A percentile compares a stretch with the other conserved stretches of the same genome.
phyloP scores from a whole-genome alignment of 768 basidiomycete species.

The Boletus fagicola region DNA sequence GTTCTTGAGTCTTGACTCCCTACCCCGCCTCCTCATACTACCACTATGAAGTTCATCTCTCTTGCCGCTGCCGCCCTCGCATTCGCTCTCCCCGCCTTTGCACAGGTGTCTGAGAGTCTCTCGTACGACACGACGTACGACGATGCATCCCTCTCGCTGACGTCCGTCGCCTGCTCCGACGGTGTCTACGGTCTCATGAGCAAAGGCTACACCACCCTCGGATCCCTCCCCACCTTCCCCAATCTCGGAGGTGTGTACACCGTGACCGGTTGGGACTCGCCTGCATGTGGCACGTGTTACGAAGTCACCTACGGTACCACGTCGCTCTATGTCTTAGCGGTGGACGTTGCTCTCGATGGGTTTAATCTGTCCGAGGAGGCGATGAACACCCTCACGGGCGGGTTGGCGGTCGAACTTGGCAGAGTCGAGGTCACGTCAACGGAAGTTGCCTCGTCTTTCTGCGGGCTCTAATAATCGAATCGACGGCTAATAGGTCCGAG shows the following conservation, averaged over 20 bases:
- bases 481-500: neutral
- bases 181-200: slow-evolving; percentile 32
- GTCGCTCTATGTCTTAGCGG: slow-evolving; percentile 26
- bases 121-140: slow-evolving; percentile 35
- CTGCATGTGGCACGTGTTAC: slow-evolving; percentile 36
- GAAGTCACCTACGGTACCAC: slow-evolving; percentile 25
- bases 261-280: slow-evolving; percentile 30
- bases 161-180: slow-evolving; percentile 32
- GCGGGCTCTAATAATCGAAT: slow-evolving; percentile 35
- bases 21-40: neutral
- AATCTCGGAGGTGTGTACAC: slow-evolving; percentile 35
- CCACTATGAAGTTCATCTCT: slow-evolving; percentile 28
- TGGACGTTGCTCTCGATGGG: slow-evolving; percentile 30
- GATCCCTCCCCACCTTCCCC: slow-evolving; percentile 32
- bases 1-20: neutral
- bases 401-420: slow-evolving; percentile 47
- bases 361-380: slow-evolving; percentile 52
- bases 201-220: slow-evolving; percentile 34
- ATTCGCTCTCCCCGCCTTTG: slow-evolving; percentile 18
- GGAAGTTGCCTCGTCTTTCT: slow-evolving; percentile 45
- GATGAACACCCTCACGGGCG: slow-evolving; percentile 54
- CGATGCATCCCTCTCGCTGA: slow-evolving; percentile 16
- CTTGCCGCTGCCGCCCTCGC: slow-evolving; percentile 10
- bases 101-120: slow-evolving; percentile 13
- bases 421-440: slow-evolving; percentile 43